Evolutionary conservation across 106 monocot species (phyloP), one percentile per base, ranked within the genome.

Genomic region (Acanthochlamys bracteata): DNA sequence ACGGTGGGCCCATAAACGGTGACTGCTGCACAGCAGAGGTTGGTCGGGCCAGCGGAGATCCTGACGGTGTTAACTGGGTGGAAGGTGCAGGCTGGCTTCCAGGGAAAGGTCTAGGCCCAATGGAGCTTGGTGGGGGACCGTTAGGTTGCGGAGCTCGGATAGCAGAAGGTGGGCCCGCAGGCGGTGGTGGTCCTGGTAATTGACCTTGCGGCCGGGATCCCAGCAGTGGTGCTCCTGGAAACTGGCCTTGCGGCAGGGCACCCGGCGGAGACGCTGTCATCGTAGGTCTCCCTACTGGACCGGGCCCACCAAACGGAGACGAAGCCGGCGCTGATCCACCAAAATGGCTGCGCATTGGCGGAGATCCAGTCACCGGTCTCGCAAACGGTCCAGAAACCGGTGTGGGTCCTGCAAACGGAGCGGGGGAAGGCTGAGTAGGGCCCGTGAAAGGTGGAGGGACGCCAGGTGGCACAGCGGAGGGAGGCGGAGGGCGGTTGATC

Each of bases 401-500:
- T 33, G 61, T 53, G 58, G 56, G 24, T 39, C 21, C 56, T 17
- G 59, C 8, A 15, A 41, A 1, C 42, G 19, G 41, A 20, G 39
- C 25, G 10, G 55, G 4, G 58, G 63, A 41, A 60, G 51, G 41
- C 24, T 55, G 46, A 42, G 61, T 15, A 68, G 74, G 25, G n/a
- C 52, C 61, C 42, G 11, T 3, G 60, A 53, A 55, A 22, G 67
- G 72, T 0, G 13, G 73, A 16, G 51, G 41, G 7, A 49, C 19
- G 39, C 27, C 17, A 47, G 59, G 52, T n/a, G 55, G 57, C 24
- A 42, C 46, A 27, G 56, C 20, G 39, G 76, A 65, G 19, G 78
- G 60, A 0, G 75, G 67, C 13, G 73, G 59, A 11, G 73, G 75
- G 56, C 70, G 73, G 39, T 53, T 47, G 87, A 87, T 87, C 79